Evolutionary conservation across 495 filamentous ascomycete species (phyloP).

Genomic region (Neurospora sp.): DNA sequence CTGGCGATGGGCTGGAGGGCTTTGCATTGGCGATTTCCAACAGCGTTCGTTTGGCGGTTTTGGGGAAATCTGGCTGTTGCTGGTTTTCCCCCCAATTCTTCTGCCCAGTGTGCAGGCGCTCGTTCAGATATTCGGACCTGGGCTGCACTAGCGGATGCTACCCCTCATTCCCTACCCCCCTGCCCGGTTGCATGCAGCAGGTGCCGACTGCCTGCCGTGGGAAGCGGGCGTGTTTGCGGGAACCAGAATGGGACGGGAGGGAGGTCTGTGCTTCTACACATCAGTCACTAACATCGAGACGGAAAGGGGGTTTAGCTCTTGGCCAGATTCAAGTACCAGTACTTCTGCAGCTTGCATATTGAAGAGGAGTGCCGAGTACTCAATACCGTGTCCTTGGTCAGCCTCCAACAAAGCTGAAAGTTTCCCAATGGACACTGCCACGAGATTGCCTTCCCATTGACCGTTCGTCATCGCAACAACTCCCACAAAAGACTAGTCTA

Average conservation of each 20-base stretch:
- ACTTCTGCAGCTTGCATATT: not conserved
- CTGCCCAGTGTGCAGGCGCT: not conserved
- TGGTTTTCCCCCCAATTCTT: not conserved
- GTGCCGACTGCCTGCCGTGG: not conserved
- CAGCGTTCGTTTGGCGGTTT: not conserved
- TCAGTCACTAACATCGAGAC: not conserved
- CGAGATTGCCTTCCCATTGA: not conserved
- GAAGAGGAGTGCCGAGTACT: not conserved
- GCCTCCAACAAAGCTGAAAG: not conserved
- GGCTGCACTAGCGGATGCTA: not conserved
- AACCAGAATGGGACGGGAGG: not conserved
- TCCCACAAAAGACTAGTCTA: not conserved
- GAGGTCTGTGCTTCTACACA: not conserved
- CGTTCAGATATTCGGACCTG: not conserved
- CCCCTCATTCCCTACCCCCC: not conserved
- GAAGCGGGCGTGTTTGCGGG: not conserved
- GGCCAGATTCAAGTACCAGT: not conserved
- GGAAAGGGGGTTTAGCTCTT: not conserved
- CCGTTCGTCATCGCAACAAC: constrained; percentile 13
- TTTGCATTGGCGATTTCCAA: not conserved
- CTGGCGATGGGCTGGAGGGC: not conserved
- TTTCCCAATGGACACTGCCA: not conserved
- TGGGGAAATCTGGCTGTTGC: not conserved
- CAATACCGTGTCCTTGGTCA: not conserved
- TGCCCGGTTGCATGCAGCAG: not conserved